Evolutionary conservation across 495 filamentous ascomycete genomes (phyloP).

Genomic region (Corynascus novoguineensis): DNA sequence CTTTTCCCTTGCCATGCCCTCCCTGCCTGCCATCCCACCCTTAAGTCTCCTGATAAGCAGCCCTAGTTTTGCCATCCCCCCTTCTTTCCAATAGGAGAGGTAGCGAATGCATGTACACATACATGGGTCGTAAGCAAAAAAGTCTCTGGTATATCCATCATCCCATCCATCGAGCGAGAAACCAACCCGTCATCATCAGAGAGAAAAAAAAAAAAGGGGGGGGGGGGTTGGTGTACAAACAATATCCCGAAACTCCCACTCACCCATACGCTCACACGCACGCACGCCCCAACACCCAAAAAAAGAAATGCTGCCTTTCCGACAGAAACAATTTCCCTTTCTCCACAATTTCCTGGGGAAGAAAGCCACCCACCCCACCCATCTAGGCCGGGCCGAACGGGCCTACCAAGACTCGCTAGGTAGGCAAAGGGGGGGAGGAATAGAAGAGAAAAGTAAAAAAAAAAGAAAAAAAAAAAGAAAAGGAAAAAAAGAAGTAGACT

Average conservation of each 20-base stretch:
- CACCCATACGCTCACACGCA: not conserved
- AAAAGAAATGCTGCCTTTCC: conserved; percentile 1
- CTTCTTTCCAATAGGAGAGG: not conserved
- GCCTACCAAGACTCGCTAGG: conserved; percentile 3
- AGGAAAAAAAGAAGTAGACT: not conserved
- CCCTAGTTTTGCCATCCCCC: conserved; percentile 1
- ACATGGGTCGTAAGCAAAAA: conserved; percentile 1
- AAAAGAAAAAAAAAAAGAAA: not conserved
- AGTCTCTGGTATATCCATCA: conserved; percentile 17
- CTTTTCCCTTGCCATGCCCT: not conserved
- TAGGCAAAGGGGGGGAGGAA: not conserved
- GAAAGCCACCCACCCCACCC: not conserved
- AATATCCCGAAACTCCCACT: not conserved
- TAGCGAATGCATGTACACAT: conserved; percentile 1
- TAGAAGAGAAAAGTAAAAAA: not conserved
- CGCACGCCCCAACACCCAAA: not conserved
- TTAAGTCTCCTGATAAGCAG: not conserved
- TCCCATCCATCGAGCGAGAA: not conserved
- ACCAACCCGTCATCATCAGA: not conserved
- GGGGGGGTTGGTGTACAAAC: not conserved
- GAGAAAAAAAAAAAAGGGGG: not conserved
- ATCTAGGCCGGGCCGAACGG: not conserved
- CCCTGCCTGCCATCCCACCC: not conserved
- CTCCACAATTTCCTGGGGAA: conserved; percentile 11
- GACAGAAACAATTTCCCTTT: no score